Base-by-base conservation (phyloP, 768 basidiomycete genomes). In the Favolaschia claudopus region DNA sequence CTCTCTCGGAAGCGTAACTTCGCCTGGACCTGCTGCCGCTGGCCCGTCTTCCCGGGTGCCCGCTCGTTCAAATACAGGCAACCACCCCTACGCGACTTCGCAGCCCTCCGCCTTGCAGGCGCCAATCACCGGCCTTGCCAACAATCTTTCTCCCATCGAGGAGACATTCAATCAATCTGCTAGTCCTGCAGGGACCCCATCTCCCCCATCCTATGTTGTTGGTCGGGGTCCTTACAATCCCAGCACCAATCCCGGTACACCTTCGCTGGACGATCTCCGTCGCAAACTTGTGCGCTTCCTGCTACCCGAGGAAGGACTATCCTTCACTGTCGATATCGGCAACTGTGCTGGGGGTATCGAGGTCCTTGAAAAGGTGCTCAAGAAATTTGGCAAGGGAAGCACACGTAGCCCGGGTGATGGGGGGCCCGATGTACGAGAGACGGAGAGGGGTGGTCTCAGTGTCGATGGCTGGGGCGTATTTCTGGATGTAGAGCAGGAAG, bases 401-500 rank as follows among this genome's bases (percentile, higher is more conserved):
- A 63, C 76, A 9, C 79, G 79, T 58, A 77, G 74, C 49, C 59
- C 76, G 1, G 84, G 85, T 3, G 79, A 82, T 47, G 76, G 73
- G 28, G 77, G 77, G 44, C 67, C 78, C 46, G 85, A 85, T 58
- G 79, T 84, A 34, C 81, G 84, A n/a, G 86, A 87, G 56, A 87
- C 82, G 0, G 88, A 88, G 31, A 89, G 92, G 28, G 89, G 89
- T 0, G 89, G 88, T 0, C 77, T 96, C 14, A 85, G 83, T 50
- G 88, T 97, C 1, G 93, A 95, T 64, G 94, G 95, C 2, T 97
- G 94, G 93, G 91, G 87, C 27, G 89, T 94, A 0, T 96, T 85
- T 71, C 76, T 92, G 22, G 90, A 91, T 49, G 74, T 79, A 69
- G 83, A 79, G 69, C 76, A 79, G 58, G 77, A 86, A 22, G 82